Conservation (phyloP, 2,329 filamentous ascomycete species). For the Bimuria novae-zelandiae region DNA sequence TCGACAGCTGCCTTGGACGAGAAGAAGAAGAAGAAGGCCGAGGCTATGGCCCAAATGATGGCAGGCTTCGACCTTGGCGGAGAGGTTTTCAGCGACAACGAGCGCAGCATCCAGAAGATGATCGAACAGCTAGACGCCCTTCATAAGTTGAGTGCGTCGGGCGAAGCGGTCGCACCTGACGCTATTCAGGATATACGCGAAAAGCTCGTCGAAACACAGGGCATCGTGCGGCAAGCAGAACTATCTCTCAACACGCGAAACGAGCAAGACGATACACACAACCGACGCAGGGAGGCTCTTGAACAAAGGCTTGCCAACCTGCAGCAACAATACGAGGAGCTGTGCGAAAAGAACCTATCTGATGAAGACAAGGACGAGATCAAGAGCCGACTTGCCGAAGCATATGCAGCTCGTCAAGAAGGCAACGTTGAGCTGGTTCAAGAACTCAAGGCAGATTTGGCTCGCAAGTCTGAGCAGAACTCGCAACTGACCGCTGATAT, state of each 20-base stretch:
- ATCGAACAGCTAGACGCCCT: slow-evolving; percentile 83
- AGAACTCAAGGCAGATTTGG: slow-evolving; percentile 75
- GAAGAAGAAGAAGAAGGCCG: slow-evolving; percentile 98
- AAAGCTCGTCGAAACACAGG: slow-evolving; percentile 85
- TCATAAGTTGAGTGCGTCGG: slow-evolving; percentile 74
- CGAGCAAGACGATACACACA: slow-evolving; percentile 65
- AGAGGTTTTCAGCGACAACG: slow-evolving; percentile 92
- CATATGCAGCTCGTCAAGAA: slow-evolving; percentile 75
- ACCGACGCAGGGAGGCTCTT: slow-evolving; percentile 72
- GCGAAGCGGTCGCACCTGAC: slow-evolving; percentile 80
- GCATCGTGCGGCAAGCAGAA: slow-evolving; percentile 90
- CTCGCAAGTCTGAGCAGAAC: slow-evolving; percentile 80
- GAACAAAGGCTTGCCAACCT: slow-evolving; percentile 75
- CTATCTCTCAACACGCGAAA: slow-evolving; percentile 75
- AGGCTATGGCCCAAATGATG: slow-evolving; percentile 99
- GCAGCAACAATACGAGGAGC: slow-evolving; percentile 81
- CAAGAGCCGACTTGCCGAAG: slow-evolving; percentile 76
- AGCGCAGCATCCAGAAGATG: slow-evolving; percentile 79
- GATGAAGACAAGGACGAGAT: slow-evolving; percentile 83
- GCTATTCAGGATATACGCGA: slow-evolving; percentile 77
- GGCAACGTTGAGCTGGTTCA: slow-evolving; percentile 74
- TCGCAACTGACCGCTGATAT: slow-evolving; percentile 78
- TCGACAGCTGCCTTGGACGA: slow-evolving; percentile 87
- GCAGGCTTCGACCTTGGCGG: slow-evolving; percentile 93
- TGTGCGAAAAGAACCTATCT: slow-evolving; percentile 77